phyloP scores from a whole-genome alignment of 2,329 filamentous ascomycete species.

The Arthrobotrys musiformis region DNA sequence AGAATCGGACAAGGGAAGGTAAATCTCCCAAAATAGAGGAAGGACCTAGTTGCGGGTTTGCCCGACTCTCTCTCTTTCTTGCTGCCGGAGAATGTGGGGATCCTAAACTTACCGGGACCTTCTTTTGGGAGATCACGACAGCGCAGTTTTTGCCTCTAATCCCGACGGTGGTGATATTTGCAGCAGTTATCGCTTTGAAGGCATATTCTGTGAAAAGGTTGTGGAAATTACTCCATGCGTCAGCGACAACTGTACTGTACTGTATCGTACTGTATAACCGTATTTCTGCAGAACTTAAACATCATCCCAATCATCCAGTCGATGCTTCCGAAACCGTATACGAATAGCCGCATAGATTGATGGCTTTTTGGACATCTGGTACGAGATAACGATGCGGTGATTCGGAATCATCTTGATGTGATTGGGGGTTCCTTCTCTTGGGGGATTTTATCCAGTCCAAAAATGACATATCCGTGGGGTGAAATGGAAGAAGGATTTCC shows the following conservation, averaged over 20 bases:
- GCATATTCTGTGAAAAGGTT: slow-evolving; percentile 82
- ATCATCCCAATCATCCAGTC: not conserved
- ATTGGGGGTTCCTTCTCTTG: slow-evolving; percentile 13
- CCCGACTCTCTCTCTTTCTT: slow-evolving; percentile 52
- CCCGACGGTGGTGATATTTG: slow-evolving; percentile 95
- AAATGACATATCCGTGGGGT: slow-evolving; percentile 13
- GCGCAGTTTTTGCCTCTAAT: slow-evolving; percentile 96
- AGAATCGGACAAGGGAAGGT: slow-evolving; percentile 12
- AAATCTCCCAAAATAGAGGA: slow-evolving; percentile 57
- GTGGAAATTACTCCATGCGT: slow-evolving; percentile 36
- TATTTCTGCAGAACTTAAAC: slow-evolving; percentile 14
- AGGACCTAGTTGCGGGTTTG: slow-evolving; percentile 12
- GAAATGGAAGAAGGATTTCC: slow-evolving; percentile 63
- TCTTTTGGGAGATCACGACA: slow-evolving; percentile 98
- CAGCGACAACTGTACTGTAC: slow-evolving; percentile 24
- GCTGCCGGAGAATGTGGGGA: not conserved
- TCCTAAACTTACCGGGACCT: slow-evolving; percentile 82
- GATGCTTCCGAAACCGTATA: slow-evolving; percentile 21
- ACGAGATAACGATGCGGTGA: slow-evolving; percentile 46
- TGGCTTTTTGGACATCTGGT: slow-evolving; percentile 8
- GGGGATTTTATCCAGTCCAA: not conserved
- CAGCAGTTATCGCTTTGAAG: slow-evolving; percentile 99
- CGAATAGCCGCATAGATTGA: slow-evolving; percentile 17
- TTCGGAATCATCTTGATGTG: not conserved
- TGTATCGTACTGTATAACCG: not conserved